Evolutionary conservation across 179 eudicot genomes (phyloP).

Genomic region (Camellia oleifera): DNA sequence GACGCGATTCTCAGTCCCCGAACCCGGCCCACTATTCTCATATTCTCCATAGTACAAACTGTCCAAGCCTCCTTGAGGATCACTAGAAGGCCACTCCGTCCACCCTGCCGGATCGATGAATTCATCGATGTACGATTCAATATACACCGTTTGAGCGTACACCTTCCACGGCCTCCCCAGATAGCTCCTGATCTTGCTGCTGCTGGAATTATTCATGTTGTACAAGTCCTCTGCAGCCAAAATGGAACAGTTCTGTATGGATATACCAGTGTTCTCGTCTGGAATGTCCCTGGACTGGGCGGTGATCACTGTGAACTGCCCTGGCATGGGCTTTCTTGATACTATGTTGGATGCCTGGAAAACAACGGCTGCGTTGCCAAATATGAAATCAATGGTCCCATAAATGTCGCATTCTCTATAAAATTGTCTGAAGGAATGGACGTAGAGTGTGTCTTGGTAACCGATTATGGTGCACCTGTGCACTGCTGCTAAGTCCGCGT

Average conservation of each 20-base stretch:
- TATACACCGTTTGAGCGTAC: slow-evolving; percentile 54
- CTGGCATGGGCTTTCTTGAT: slow-evolving; percentile 67
- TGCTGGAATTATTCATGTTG: not conserved
- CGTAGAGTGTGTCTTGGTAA: slow-evolving; percentile 85
- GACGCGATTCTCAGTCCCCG: slow-evolving; percentile 43
- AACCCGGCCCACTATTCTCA: slow-evolving; percentile 60
- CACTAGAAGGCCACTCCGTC: slow-evolving; percentile 48
- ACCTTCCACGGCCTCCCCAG: slow-evolving; percentile 79
- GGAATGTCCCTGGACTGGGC: slow-evolving; percentile 68
- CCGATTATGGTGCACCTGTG: slow-evolving; percentile 68
- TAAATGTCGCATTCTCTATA: slow-evolving; percentile 83
- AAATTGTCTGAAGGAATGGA: slow-evolving; percentile 85
- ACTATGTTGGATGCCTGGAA: slow-evolving; percentile 73
- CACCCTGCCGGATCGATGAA: slow-evolving; percentile 68
- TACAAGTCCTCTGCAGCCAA: slow-evolving; percentile 45
- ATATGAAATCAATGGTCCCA: slow-evolving; percentile 86
- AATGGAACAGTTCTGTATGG: slow-evolving; percentile 72
- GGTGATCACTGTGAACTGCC: slow-evolving; percentile 73
- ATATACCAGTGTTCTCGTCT: slow-evolving; percentile 69
- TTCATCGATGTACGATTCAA: slow-evolving; percentile 68
- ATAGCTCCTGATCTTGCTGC: slow-evolving; percentile 32
- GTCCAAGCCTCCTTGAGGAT: slow-evolving; percentile 27
- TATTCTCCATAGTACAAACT: slow-evolving; percentile 82
- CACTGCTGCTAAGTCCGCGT: slow-evolving; percentile 73
- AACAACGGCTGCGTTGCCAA: slow-evolving; percentile 88